Evolutionary conservation across 2,329 filamentous ascomycete genomes (phyloP).

Genomic region (Shiraia bambusicola): DNA sequence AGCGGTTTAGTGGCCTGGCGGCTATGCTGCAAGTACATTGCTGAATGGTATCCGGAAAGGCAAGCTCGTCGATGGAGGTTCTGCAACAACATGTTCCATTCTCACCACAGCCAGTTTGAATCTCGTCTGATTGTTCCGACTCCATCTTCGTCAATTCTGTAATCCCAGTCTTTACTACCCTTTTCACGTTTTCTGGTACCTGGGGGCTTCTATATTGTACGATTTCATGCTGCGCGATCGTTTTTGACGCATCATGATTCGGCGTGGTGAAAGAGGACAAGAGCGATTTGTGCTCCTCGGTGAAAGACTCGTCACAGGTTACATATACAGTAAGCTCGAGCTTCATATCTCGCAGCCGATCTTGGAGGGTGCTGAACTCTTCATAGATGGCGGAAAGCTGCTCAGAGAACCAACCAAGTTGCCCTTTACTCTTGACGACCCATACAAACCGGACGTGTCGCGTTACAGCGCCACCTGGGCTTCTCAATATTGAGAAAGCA

Average conservation of each 20-base stretch:
- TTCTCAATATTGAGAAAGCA: slow-evolving; percentile 17
- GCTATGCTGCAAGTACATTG: slow-evolving; percentile 21
- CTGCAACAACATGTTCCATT: slow-evolving; percentile 53
- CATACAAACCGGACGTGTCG: slow-evolving; percentile 58
- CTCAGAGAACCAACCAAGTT: slow-evolving; percentile 55
- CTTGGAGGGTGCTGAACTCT: slow-evolving; percentile 47
- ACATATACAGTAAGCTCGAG: slow-evolving; percentile 58
- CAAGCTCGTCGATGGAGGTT: slow-evolving; percentile 44
- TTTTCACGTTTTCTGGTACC: slow-evolving; percentile 19
- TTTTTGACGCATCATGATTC: slow-evolving; percentile 7
- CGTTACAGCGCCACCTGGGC: slow-evolving; percentile 43
- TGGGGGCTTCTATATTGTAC: slow-evolving; percentile 22
- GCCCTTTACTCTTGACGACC: slow-evolving; percentile 58
- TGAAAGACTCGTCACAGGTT: slow-evolving; percentile 55
- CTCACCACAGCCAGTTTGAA: slow-evolving; percentile 30
- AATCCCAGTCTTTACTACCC: slow-evolving; percentile 20
- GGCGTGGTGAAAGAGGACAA: slow-evolving; percentile 26
- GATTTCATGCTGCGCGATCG: slow-evolving; percentile 12
- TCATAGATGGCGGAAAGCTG: slow-evolving; percentile 51
- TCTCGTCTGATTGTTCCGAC: slow-evolving; percentile 8
- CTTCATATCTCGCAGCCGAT: slow-evolving; percentile 42
- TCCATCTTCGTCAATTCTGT: slow-evolving; percentile 19
- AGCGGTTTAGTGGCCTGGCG: slow-evolving; percentile 6
- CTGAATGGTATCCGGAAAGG: slow-evolving; percentile 29
- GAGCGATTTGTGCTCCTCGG: slow-evolving; percentile 43